These are phyloP conservation scores for Chloris gayana DNA, from an alignment of 176 grass and related monocot genomes.

Conservation along the genomic window DNA sequence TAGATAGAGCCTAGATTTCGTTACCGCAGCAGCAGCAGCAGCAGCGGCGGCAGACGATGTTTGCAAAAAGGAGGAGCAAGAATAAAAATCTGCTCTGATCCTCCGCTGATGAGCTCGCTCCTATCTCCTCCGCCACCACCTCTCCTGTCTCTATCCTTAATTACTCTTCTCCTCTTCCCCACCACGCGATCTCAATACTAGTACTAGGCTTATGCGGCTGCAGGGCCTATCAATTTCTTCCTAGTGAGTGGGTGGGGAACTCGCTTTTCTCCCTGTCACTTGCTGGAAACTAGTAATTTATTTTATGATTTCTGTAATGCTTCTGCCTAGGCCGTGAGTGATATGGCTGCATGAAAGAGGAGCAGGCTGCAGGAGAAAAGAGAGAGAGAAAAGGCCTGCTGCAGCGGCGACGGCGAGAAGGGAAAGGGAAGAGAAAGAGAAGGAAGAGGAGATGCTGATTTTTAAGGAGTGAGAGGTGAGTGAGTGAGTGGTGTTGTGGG, in stretches of 20 bases:
- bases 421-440: neutral
- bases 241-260: neutral
- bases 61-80: neutral
- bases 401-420: neutral
- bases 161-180: constrained; percentile 14
- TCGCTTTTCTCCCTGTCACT: neutral
- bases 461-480: neutral
- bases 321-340: neutral
- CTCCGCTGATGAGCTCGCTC: neutral
- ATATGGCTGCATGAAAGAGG: neutral
- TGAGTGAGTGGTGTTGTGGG: constrained; percentile 33
- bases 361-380: no score
- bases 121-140: neutral
- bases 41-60: constrained; percentile 21
- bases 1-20: constrained; percentile 47
- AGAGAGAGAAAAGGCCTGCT: neutral
- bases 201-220: constrained; percentile 17
- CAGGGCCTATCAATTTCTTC: constrained; percentile 31
- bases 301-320: neutral
- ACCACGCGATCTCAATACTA: neutral
- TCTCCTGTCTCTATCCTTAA: constrained; percentile 30
- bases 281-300: neutral
- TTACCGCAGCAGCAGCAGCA: constrained; percentile 4
- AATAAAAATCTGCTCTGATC: constrained; percentile 59
- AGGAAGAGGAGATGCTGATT: neutral